A percentile compares a stretch with the other conserved stretches of the same genome.
These are phyloP conservation scores for Vanrija sp. DNA, from an alignment of 1,284 basidiomycete genomes.

Conservation along the genomic window DNA sequence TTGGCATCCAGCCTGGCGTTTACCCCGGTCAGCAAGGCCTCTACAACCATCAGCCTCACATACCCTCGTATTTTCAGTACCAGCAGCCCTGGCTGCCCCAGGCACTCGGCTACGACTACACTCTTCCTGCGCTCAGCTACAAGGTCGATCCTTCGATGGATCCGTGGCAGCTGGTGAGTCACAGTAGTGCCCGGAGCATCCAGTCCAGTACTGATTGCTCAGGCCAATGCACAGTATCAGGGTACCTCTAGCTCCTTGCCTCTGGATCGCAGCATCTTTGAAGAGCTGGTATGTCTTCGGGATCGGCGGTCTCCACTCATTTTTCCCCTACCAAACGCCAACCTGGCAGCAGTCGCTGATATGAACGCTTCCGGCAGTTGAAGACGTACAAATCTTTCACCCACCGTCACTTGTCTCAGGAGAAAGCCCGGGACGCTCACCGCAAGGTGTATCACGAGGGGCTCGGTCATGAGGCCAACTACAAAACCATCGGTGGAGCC, in stretches of 20 bases:
- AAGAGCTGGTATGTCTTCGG: conserved; percentile 33
- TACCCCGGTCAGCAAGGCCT: too few relatives aligned
- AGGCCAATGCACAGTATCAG: conserved; percentile 35
- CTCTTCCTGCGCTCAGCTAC: conserved; percentile 27
- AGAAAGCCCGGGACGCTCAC: conserved; percentile 20
- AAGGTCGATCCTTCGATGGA: conserved; percentile 31
- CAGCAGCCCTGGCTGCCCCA: background rate
- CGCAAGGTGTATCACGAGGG: conserved; percentile 32
- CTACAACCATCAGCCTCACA: too few relatives aligned
- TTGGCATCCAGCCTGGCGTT: too few relatives aligned
- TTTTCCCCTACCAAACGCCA: too few relatives aligned
- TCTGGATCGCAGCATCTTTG: conserved; percentile 41
- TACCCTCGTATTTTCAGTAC: too few relatives aligned
- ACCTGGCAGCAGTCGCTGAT: background rate
- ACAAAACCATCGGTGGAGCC: conserved; percentile 40
- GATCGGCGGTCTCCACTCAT: too few relatives aligned
- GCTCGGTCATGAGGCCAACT: conserved; percentile 31
- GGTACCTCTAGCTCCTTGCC: conserved; percentile 10
- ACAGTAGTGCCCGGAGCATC: background rate
- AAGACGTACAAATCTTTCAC: too few relatives aligned
- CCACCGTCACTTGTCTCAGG: background rate
- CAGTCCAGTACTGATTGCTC: background rate
- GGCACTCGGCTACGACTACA: conserved; percentile 31
- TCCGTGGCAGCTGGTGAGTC: conserved; percentile 37
- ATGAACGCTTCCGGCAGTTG: too few relatives aligned